Evolutionary conservation across 2,329 filamentous ascomycete species (phyloP).

Genomic region (Pyrenophora graminea): DNA sequence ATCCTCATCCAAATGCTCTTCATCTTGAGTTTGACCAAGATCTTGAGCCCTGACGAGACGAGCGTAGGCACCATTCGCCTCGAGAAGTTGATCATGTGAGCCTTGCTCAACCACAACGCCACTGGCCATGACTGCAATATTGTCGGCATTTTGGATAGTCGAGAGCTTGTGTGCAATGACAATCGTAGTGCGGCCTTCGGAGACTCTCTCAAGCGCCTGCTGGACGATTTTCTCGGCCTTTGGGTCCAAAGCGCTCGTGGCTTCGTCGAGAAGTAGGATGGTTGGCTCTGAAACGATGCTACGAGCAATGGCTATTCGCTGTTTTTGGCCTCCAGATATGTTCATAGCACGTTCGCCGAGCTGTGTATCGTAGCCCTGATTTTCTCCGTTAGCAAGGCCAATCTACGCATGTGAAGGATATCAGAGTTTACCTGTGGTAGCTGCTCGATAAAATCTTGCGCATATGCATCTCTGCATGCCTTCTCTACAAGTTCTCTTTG

Average conservation of each 20-base stretch:
- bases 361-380: constrained; percentile 84
- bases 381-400: constrained; percentile 48
- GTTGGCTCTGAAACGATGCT: constrained; percentile 88
- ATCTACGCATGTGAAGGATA: constrained; percentile 1
- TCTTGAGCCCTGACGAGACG: constrained; percentile 64
- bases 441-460: constrained; percentile 81
- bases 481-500: constrained; percentile 72
- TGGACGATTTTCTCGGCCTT: constrained; percentile 95
- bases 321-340: constrained; percentile 91
- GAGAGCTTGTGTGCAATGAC: constrained; percentile 94
- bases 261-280: constrained; percentile 85
- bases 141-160: constrained; percentile 90
- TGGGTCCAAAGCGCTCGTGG: constrained; percentile 85
- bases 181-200: constrained; percentile 87
- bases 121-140: constrained; percentile 87
- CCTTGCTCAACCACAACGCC: constrained; percentile 89
- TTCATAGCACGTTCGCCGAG: constrained; percentile 91
- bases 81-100: constrained; percentile 77
- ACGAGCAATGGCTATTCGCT: constrained; percentile 90
- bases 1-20: constrained; percentile 27
- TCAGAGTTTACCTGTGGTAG: constrained; percentile 51
- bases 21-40: constrained; percentile 40
- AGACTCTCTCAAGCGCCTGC: constrained; percentile 82
- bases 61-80: constrained; percentile 72
- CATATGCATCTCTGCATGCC: constrained; percentile 89